Percentiles rank a stretch among this genome's conserved stretches.
Evolutionary conservation across 2,329 filamentous ascomycete genomes (phyloP).

Genomic region (Paraphoma chrysanthemicola): DNA sequence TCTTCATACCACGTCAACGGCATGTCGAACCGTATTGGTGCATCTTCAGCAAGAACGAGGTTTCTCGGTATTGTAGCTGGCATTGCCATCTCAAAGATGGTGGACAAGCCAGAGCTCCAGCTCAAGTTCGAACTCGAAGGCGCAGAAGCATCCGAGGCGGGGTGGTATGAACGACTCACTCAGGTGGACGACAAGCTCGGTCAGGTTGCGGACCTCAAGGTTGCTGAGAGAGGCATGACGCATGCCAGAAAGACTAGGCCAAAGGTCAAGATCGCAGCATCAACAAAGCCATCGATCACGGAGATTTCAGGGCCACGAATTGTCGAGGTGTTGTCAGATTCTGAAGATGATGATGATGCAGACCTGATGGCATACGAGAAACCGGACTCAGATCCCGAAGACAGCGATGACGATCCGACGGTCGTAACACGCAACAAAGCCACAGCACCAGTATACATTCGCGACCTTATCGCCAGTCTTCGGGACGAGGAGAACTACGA

Average conservation of each 20-base stretch:
- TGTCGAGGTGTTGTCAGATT: conserved; percentile 61
- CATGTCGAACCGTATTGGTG: conserved; percentile 83
- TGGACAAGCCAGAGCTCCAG: conserved; percentile 70
- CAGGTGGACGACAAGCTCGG: conserved; percentile 69
- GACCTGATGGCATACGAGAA: conserved; percentile 82
- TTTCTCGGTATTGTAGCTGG: conserved; percentile 90
- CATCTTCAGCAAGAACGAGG: conserved; percentile 75
- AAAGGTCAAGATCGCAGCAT: conserved; percentile 15
- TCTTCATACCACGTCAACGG: conserved; percentile 76
- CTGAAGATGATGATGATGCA: conserved; percentile 55
- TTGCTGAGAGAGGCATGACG: neutral
- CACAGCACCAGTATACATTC: conserved; percentile 86
- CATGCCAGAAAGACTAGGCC: neutral
- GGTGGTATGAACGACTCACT: conserved; percentile 75
- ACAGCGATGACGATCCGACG: conserved; percentile 92
- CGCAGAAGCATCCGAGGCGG: conserved; percentile 73
- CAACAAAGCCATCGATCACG: conserved; percentile 20
- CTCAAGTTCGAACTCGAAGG: conserved; percentile 88
- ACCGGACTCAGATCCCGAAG: conserved; percentile 85
- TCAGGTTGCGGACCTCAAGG: conserved; percentile 23
- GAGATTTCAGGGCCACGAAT: conserved; percentile 53
- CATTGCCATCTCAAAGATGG: conserved; percentile 71
- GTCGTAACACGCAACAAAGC: conserved; percentile 83
- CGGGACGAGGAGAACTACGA: conserved; percentile 85
- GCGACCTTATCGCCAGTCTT: conserved; percentile 80